phyloP scores from a whole-genome alignment of 768 basidiomycete species.

The Lactarius quietus region DNA sequence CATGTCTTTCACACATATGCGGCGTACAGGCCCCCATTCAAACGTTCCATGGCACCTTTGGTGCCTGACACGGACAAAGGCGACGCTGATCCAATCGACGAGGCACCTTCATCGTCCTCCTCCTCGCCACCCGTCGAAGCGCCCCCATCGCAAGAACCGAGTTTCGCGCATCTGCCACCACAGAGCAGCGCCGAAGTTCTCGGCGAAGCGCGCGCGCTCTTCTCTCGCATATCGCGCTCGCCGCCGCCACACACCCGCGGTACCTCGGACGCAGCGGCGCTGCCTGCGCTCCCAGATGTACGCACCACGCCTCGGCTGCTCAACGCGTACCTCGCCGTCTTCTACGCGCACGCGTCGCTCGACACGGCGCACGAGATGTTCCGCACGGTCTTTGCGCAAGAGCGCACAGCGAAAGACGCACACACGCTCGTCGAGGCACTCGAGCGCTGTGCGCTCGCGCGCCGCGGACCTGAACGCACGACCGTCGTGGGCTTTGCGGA shows the following conservation, averaged over 20 bases:
- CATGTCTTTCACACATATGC: slow-evolving; percentile 89
- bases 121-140: no score
- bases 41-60: slow-evolving; percentile 45
- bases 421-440: slow-evolving; percentile 62
- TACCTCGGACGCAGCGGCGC: not conserved
- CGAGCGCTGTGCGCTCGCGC: slow-evolving; percentile 53
- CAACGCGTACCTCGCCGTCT: slow-evolving; percentile 78
- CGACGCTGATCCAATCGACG: not conserved
- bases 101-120: not conserved
- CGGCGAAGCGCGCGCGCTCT: slow-evolving; percentile 63
- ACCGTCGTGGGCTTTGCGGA: slow-evolving; percentile 51
- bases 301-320: slow-evolving; percentile 57
- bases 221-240: slow-evolving; percentile 48
- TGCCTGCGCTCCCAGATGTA: slow-evolving; percentile 45
- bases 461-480: slow-evolving; percentile 44
- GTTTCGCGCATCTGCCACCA: slow-evolving; percentile 55
- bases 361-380: slow-evolving; percentile 48
- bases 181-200: slow-evolving; percentile 71
- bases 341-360: slow-evolving; percentile 56
- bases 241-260: not conserved
- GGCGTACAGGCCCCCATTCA: slow-evolving; percentile 69
- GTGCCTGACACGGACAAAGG: slow-evolving; percentile 23
- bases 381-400: slow-evolving; percentile 44
- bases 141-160: slow-evolving; percentile 7
- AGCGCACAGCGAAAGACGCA: slow-evolving; percentile 45